phyloP scores from a whole-genome alignment of 2,329 filamentous ascomycete genomes.

The Colletotrichum eremochloae region DNA sequence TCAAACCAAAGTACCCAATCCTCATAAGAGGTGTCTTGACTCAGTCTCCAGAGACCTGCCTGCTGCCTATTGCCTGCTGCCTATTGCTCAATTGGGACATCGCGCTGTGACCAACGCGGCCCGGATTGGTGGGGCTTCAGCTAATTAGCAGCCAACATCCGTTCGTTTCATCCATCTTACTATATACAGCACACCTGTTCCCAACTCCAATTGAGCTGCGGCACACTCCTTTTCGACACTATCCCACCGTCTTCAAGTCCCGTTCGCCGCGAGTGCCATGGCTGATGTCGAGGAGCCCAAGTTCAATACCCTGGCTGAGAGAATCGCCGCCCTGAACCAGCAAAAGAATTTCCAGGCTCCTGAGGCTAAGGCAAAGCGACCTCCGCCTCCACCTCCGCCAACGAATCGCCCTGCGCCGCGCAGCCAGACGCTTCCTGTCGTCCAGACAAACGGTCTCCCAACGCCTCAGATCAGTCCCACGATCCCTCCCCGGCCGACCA shows the following conservation, averaged over 20 bases:
- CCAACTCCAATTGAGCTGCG: constrained; percentile 6
- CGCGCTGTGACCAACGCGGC: constrained; percentile 8
- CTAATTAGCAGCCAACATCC: constrained; percentile 8
- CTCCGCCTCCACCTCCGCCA: constrained; percentile 63
- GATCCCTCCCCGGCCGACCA: constrained; percentile 55
- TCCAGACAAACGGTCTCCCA: constrained; percentile 45
- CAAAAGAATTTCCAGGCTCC: constrained; percentile 69
- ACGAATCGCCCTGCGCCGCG: constrained; percentile 54
- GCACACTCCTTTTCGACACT: constrained; percentile 9
- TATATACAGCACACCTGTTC: constrained; percentile 31
- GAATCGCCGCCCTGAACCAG: constrained; percentile 74
- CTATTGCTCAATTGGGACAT: constrained; percentile 35
- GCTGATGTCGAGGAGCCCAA: constrained; percentile 72
- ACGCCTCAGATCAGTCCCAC: constrained; percentile 50
- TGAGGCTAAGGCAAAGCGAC: constrained; percentile 52
- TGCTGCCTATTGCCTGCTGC: constrained; percentile 35
- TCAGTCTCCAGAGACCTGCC: constrained; percentile 19
- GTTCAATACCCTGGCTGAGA: constrained; percentile 71
- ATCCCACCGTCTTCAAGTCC: not conserved
- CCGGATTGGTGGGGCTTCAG: constrained; percentile 22
- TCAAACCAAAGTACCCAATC: constrained; percentile 18
- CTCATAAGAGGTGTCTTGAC: constrained; percentile 26
- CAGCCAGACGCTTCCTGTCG: constrained; percentile 53
- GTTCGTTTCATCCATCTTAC: constrained; percentile 15
- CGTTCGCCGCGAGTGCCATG: constrained; percentile 55